These are phyloP conservation scores for Myxozyma nipponensis DNA, from an alignment of 805 yeast species.

Conservation along the genomic window DNA sequence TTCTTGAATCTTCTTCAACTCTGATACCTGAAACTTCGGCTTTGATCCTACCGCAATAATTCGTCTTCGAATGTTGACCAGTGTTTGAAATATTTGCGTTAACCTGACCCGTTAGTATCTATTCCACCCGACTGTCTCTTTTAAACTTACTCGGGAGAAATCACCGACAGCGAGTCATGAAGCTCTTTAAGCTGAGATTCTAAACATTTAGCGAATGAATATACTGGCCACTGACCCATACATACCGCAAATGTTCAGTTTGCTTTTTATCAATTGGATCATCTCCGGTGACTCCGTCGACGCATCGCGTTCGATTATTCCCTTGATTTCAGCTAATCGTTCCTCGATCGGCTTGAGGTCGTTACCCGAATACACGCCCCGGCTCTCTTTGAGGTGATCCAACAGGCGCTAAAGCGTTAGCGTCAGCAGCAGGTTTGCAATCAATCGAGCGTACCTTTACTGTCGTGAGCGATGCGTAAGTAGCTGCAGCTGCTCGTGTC, in stretches of 20 bases:
- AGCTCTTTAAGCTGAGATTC: conserved; percentile 53
- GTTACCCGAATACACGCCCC: conserved; percentile 68
- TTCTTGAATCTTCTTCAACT: conserved; percentile 38
- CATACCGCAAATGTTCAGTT: conserved; percentile 54
- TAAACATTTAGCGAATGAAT: not conserved
- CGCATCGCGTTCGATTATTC: conserved; percentile 50
- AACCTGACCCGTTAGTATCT: too few species aligned
- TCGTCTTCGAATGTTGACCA: conserved; percentile 61
- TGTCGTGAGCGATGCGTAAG: conserved; percentile 83
- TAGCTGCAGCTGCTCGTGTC: conserved; percentile 87
- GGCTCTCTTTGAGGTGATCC: conserved; percentile 75
- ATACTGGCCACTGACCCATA: not conserved
- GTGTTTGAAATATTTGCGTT: conserved; percentile 49
- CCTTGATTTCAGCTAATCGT: conserved; percentile 65
- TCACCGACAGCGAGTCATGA: conserved; percentile 51
- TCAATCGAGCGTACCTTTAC: conserved; percentile 41
- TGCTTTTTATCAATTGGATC: conserved; percentile 56
- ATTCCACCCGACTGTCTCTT: too few species aligned
- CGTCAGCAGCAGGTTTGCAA: not conserved
- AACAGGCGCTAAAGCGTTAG: conserved; percentile 48
- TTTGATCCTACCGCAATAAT: conserved; percentile 52
- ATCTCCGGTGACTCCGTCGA: conserved; percentile 52
- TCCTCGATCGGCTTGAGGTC: conserved; percentile 75
- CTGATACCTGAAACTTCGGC: conserved; percentile 36
- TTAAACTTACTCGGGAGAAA: conserved; percentile 36